Conservation (phyloP, 345 rosid genomes). For the Turritis glabra region DNA sequence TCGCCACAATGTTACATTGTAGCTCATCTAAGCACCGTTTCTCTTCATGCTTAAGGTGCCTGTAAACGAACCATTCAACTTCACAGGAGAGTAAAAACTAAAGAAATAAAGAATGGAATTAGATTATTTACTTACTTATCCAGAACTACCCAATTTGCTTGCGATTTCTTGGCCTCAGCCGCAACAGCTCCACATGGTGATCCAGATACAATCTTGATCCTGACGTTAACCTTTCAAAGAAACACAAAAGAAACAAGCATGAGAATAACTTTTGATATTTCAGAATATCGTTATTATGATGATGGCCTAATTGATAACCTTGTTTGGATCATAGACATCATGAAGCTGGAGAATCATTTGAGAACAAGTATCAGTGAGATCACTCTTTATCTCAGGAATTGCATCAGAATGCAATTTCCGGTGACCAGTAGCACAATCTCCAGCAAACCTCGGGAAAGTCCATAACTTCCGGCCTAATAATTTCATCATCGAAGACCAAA, state of each 20-base stretch:
- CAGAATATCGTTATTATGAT: background rate
- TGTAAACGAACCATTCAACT: constrained; percentile 37
- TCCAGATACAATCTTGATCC: constrained; percentile 89
- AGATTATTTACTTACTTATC: constrained; percentile 66
- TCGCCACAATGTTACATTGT: constrained; percentile 93
- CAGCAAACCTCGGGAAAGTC: constrained; percentile 94
- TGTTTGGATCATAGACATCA: constrained; percentile 94
- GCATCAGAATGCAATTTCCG: constrained; percentile 71
- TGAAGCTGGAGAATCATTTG: constrained; percentile 98
- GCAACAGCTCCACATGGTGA: constrained; percentile 87
- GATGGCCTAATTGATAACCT: constrained; percentile 42
- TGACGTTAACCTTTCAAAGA: constrained; percentile 70
- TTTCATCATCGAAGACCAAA: background rate
- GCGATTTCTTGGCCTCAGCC: constrained; percentile 71
- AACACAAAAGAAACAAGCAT: background rate
- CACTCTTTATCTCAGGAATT: constrained; percentile 69
- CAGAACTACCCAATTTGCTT: constrained; percentile 89
- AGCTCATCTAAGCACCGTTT: constrained; percentile 86
- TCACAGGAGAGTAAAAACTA: background rate
- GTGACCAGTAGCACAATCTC: constrained; percentile 93
- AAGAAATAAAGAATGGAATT: background rate
- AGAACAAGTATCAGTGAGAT: constrained; percentile 91
- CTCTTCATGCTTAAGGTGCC: constrained; percentile 87
- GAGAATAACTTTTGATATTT: background rate
- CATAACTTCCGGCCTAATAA: constrained; percentile 77